Conservation (phyloP, 805 yeast species). For the Candida ficus region DNA sequence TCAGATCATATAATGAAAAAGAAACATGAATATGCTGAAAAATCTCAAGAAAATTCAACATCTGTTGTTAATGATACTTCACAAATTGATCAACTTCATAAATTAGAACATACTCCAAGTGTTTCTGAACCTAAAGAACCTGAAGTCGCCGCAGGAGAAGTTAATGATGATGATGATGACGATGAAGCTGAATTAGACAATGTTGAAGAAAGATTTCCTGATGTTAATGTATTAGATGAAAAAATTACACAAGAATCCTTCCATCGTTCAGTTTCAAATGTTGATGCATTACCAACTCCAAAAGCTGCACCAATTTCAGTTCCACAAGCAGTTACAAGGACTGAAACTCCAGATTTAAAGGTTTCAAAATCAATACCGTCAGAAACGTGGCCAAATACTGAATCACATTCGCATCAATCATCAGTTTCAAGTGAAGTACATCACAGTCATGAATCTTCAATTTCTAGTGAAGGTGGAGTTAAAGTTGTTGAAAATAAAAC, state of each 20-base stretch:
- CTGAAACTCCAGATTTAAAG: no score
- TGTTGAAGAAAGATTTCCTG: slow-evolving; percentile 49
- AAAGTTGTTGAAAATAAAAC: no score
- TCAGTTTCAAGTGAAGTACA: not conserved
- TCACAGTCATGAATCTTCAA: no score
- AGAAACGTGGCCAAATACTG: no score
- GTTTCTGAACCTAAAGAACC: not conserved
- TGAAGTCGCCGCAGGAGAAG: not conserved
- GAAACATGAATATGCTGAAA: slow-evolving; percentile 2
- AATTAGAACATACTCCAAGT: no score
- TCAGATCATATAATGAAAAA: slow-evolving; percentile 16
- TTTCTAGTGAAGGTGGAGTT: no score
- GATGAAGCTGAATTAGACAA: slow-evolving; percentile 22
- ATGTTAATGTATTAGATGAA: slow-evolving; percentile 20
- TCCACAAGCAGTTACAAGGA: no score
- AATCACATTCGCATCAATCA: not conserved
- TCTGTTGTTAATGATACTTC: not conserved
- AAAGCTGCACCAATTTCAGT: slow-evolving; percentile 1
- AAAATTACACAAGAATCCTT: not conserved
- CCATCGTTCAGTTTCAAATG: not conserved
- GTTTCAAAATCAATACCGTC: no score
- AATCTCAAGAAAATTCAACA: slow-evolving; percentile 2
- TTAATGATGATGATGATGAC: slow-evolving; percentile 3
- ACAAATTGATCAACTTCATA: no score
- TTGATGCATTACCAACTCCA: not conserved